Evolutionary conservation across 208 protist species (phyloP), one percentile per base, ranked within the genome.

Genomic region (Crithidia acanthocephali): DNA sequence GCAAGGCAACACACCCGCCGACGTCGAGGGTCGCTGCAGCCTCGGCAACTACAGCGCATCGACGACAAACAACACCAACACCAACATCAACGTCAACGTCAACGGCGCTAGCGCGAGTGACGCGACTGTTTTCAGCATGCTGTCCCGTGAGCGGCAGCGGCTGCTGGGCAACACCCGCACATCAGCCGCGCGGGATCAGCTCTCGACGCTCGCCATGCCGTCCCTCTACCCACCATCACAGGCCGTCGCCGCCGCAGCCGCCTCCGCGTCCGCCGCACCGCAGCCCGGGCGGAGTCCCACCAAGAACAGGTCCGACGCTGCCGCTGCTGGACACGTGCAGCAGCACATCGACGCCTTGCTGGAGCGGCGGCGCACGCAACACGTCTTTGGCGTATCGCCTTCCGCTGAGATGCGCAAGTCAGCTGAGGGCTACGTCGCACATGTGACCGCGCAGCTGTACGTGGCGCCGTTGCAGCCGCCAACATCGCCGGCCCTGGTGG

Each of bases 371-470:
- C 62, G 62, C 22, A 22, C 62, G 23, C 47, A 58, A 22, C 62
- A 68, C 25, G 48, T 51, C 8, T 44, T 33, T 45, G 50, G 64
- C 6, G 64, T 61, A 25, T 27, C 64, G 5, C 64, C 64, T 0
- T 25, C 16, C 18, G 64, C 40, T n/a, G 35, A 59, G 53, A 59
- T 61, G 52, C 40, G 52, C 37, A 37, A 50, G 27, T 59, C 64
- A 2, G 64, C 64, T 10, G 37, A 70, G 25, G 70, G 74, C 53
- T 80, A 51, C 44, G 61, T 88, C 16, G 72, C 83, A 20, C 62
- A 83, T 32, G 67, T 85, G 64, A 81, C 80, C 3, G 57, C 80
- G 28, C 68, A 69, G 40, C 25, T 85, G 59, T 61, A 73, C 7
- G 48, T 84, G 20, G 56, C 72, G 42, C 76, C 65, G 32, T n/a